Evolutionary conservation across 2,329 filamentous ascomycete genomes (phyloP), one percentile per base, ranked within the genome.

Genomic region (Fusarium illudens): DNA sequence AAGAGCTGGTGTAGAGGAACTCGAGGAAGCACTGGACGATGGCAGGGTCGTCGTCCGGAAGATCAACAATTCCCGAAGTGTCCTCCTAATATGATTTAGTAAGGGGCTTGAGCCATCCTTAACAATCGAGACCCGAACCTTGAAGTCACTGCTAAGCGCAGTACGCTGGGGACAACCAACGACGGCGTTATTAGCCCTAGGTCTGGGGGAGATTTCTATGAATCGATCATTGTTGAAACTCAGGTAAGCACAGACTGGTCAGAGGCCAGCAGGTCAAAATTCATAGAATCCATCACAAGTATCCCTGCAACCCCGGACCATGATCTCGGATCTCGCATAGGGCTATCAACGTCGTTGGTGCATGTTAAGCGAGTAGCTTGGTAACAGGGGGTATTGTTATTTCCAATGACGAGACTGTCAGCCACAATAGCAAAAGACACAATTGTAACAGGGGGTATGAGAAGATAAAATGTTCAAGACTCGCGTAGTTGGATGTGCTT

Each of bases 11-110:
- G 55, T 79, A 79, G 0, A 79, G 60, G 29, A 74, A 79, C 44
- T 76, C 65, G 4, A 79, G 65, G 10, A 79, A 72, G 11, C 36
- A 53, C 0, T 67, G 36, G 2, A 79, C 6, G 1, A 69, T 51
- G 0, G 65, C 53, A 4, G 76, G 75, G 8, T 77, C 71, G 30
- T 79, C 76, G 1, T 75, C 71, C 0, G 73, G 74, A 0, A 79
- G 52, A 1, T 78, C 57, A 4, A 78, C 46, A 4, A 49, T 25
- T 2, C 53, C 17, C 0, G 65, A 65, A 0, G 8, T 3, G 2
- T 67, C 56, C 51, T 76, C 74, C 73, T 75, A 2, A 22, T 9
- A 4, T 12, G 19, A 19, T 5, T 20, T 11, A 30, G 20, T 19
- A 2, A 19, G 22, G 11, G 5, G 3, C 42, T 11, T 19, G 4